Evolutionary conservation across 345 rosid species (phyloP), one percentile per base, ranked within the genome.

Genomic region (Melastoma malabathricum): DNA sequence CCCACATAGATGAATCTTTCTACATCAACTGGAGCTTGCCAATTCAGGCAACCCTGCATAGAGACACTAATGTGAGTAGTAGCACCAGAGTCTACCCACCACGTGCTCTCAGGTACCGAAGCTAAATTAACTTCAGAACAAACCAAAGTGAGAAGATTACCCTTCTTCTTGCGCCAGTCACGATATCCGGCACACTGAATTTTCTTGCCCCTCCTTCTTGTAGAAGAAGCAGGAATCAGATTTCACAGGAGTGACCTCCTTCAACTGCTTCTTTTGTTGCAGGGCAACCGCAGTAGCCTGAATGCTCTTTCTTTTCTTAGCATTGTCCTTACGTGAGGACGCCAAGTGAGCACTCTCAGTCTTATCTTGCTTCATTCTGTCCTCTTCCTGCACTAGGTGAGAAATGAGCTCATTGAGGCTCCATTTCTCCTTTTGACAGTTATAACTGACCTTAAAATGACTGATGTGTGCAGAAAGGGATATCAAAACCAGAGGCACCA

Each of bases 401-500:
- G 25, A 22, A 22, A 22, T 22, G 25, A 22, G 25, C 25, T 22
- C 25, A 22, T 22, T 22, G 25, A 22, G 25, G 25, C 25, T 22
- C 25, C 25, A 22, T 22, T 22, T 22, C 25, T 22, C 25, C 25
- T 22, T 22, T 22, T 22, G 25, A 22, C 25, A 22, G 25, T 22
- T 22, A 22, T 22, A 22, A 22, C 25, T 22, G 25, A 22, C 25
- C 25, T 22, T 22, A 22, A 64, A 41, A 12, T 43, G 60, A 49
- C 22, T 49, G 15, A 44, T 48, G 4, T 62, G 45, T 44, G 47
- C 13, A 7, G 56, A 55, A 56, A 43, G 25, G 25, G 61, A 56
- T 56, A 63, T 58, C 45, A 58, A 47, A 46, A 58, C 63, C 46
- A 64, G 3, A 58, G 41, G 45, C 55, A 58, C 51, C 2, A 27